Evolutionary conservation across 768 basidiomycete species (phyloP).

Genomic region (Mycena amicta): DNA sequence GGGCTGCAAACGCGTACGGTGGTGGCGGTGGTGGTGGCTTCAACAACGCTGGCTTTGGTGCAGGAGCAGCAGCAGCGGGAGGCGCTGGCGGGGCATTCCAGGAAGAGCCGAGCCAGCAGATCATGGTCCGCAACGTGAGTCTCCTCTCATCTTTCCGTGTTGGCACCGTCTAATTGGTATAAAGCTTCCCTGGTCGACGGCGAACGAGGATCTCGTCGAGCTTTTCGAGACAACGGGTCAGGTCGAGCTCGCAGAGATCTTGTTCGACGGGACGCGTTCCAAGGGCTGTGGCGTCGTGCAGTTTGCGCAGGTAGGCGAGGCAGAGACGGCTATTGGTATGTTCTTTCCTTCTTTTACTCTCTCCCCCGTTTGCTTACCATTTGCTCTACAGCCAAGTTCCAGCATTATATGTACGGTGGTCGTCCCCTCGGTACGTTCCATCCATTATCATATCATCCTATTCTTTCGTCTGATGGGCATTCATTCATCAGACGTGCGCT

Average conservation of each 20-base stretch:
- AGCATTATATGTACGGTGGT: constrained; percentile 93
- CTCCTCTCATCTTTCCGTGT: background rate
- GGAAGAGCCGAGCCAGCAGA: constrained; percentile 92
- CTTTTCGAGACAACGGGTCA: constrained; percentile 97
- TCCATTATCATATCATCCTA: constrained; percentile 1
- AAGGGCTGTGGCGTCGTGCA: constrained; percentile 97
- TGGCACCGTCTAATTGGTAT: constrained; percentile 1
- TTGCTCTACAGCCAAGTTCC: constrained; percentile 84
- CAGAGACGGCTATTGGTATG: constrained; percentile 93
- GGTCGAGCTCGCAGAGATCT: constrained; percentile 92
- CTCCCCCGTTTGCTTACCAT: background rate
- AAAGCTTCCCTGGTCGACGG: constrained; percentile 97
- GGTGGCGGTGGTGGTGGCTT: constrained; percentile 39
- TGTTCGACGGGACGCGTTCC: constrained; percentile 89
- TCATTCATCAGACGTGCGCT: constrained; percentile 73
- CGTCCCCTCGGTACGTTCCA: constrained; percentile 72
- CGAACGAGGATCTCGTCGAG: constrained; percentile 97
- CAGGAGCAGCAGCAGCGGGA: too few relatives aligned
- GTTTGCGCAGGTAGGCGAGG: constrained; percentile 84
- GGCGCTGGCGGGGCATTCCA: constrained; percentile 46
- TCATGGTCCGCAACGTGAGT: constrained; percentile 97
- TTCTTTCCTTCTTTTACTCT: constrained; percentile 23
- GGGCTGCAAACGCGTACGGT: constrained; percentile 43
- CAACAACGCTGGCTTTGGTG: constrained; percentile 27
- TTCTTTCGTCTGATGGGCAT: constrained; percentile 2